phyloP scores from a whole-genome alignment of 495 filamentous ascomycete genomes.

The Entonaema liquescens region DNA sequence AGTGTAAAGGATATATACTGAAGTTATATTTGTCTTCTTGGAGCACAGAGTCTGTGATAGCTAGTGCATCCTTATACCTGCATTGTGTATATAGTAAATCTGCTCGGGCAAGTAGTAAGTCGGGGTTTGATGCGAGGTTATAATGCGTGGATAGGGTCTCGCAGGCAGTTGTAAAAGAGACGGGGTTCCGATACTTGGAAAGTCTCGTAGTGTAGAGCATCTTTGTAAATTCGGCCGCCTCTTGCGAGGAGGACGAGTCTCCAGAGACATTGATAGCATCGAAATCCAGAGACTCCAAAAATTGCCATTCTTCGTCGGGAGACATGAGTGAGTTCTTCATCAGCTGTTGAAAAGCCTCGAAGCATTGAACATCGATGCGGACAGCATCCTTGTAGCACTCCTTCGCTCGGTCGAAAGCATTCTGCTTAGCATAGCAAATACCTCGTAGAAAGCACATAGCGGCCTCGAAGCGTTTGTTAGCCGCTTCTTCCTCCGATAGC shows the following conservation, averaged over 20 bases:
- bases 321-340: slow-evolving; percentile 98
- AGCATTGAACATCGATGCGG: slow-evolving; percentile 96
- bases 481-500: slow-evolving; percentile 68
- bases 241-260: slow-evolving; percentile 71
- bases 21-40: slow-evolving; percentile 87
- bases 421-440: slow-evolving; percentile 95
- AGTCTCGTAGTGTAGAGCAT: slow-evolving; percentile 97
- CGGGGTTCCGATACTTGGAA: slow-evolving; percentile 92
- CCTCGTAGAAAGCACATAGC: slow-evolving; percentile 97
- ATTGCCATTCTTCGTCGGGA: slow-evolving; percentile 94
- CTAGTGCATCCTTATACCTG: slow-evolving; percentile 84
- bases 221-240: slow-evolving; percentile 90
- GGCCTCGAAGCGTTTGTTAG: slow-evolving; percentile 86
- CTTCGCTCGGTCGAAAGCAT: slow-evolving; percentile 95
- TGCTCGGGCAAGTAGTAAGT: slow-evolving; percentile 90
- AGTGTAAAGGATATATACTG: slow-evolving; percentile 84
- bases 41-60: slow-evolving; percentile 83
- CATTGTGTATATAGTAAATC: slow-evolving; percentile 95
- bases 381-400: slow-evolving; percentile 98
- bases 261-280: slow-evolving; percentile 71
- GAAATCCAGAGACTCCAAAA: slow-evolving; percentile 92
- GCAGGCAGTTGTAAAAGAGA: slow-evolving; percentile 82
- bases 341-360: slow-evolving; percentile 95
- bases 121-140: slow-evolving; percentile 84
- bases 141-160: slow-evolving; percentile 94